Base-by-base conservation (phyloP, 352 stramenopile species). In the Pythium inflatum region DNA sequence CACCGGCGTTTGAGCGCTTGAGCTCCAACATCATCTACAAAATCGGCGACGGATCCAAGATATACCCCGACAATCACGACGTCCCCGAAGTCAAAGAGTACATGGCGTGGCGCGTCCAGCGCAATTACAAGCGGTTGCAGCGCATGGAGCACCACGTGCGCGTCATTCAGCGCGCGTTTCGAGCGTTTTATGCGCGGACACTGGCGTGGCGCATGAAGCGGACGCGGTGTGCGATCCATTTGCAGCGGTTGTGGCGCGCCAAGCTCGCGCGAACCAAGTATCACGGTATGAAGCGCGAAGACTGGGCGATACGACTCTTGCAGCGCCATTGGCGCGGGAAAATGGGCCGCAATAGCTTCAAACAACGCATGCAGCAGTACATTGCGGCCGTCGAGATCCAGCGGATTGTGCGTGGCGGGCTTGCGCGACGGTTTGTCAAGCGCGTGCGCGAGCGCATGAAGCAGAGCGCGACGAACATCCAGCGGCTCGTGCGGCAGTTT, bases 61-160 rank as follows among this genome's bases (percentile, higher is more conserved):
- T 97, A 48, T 97, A 97, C 71, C 89, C 90, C 0, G 71, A 87
- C 43, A 64, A 36, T 8, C 33, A 53, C 2, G 62, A 67, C 1
- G 56, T 90, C n/a, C 83, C 86, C 24, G 89, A 98, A 70, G 89
- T 98, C 27, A 93, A 94, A 43, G 96, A 99, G 74, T 98, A 98
- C 86, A 99, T 99, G 96, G 79, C 78, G 12, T 99, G 96, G 95
- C 83, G 96, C 50, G 85, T 98, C 28, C 91, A 95, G 71, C 82
- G 95, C 25, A 98, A 98, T 70, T 86, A 95, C 56, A 98, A 98
- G 81, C 82, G 93, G 13, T 84, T 98, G 14, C 76, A 91, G 48
- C 85, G 89, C 31, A 88, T 99, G 74, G 76, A 96, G 30, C 72
- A 70, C 5, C 91, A 95, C 56, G 94, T 93, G 6, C 68, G 69